Base-by-base conservation (phyloP, 2,329 filamentous ascomycete species). In the Diplodia scrobiculata region DNA sequence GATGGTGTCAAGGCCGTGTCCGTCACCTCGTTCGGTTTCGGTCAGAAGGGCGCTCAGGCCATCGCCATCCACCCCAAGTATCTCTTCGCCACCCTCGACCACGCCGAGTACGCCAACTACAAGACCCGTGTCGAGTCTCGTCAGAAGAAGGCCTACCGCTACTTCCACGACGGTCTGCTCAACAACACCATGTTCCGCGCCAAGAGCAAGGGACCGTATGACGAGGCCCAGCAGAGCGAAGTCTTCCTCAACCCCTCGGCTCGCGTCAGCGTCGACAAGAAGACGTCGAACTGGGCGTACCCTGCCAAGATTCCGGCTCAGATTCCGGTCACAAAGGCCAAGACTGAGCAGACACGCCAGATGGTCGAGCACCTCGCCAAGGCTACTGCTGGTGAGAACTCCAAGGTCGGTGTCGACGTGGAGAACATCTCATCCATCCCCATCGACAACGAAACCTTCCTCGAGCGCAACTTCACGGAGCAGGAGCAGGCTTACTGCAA, bases 1-100 rank as follows among this genome's bases (percentile, higher is more conserved):
- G 95, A 99, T 74, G 95, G 95, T 69, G 85, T 99, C 84, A 99
- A 98, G 83, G 96, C 95, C 14, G 98, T 99, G 86, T 97, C 92
- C 0, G 92, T 99, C 70, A 99, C 96, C 6, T 99, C 96, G 0
- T 99, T 99, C 79, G 95, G 95, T 80, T 99, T 99, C 84, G 95
- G 95, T 72, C 95, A 99, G 80, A 99, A 99, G 87, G 95, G 95
- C 76, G 91, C 95, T 29, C 96, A 99, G 80, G 94, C 91, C 51
- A 96, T 99, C 74, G 95, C 94, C 84, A 90, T 99, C 63, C 95
- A 99, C 78, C 92, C 96, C 75, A 94, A 91, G 81, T 99, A 98
- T 79, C 86, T 99, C 67, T 99, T 89, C 73, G 95, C 95, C 58
- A 89, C 91, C n/a, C 90, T 99, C 62, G 94, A 98, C 75, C 86